Evolutionary conservation across 2,329 filamentous ascomycete species (phyloP).

Genomic region (Trichoderma sp.): DNA sequence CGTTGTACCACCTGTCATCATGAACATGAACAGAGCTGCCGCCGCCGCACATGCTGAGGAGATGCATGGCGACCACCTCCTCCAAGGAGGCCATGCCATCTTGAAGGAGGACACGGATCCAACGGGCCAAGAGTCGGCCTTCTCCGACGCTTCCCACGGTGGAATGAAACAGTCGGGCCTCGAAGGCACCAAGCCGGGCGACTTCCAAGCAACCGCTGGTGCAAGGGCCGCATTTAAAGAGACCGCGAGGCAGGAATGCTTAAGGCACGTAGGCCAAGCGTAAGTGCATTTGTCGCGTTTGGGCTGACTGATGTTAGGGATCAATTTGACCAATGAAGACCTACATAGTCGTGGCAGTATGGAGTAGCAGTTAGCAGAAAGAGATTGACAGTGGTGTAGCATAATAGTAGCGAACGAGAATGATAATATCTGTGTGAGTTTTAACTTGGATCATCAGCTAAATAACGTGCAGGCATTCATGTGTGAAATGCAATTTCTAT

Average conservation of each 20-base stretch:
- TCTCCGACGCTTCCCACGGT: background rate
- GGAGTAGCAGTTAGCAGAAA: background rate
- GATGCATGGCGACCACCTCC: background rate
- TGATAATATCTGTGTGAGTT: background rate
- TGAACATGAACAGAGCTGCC: slow-evolving; percentile 9
- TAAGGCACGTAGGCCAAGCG: slow-evolving; percentile 18
- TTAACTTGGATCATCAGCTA: background rate
- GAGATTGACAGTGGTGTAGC: background rate
- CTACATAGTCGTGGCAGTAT: background rate
- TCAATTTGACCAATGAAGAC: background rate
- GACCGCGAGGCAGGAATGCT: background rate
- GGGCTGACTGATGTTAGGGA: slow-evolving; percentile 6
- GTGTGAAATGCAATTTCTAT: background rate
- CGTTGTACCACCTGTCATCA: background rate
- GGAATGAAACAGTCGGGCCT: slow-evolving; percentile 2
- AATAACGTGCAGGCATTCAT: background rate
- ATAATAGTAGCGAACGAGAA: slow-evolving; percentile 4
- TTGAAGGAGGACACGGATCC: slow-evolving; percentile 9
- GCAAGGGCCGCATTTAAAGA: background rate
- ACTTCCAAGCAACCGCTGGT: background rate
- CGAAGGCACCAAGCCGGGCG: background rate
- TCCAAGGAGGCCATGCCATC: slow-evolving; percentile 13
- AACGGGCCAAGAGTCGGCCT: background rate
- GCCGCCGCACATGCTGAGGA: background rate
- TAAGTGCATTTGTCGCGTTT: background rate